Conservation (phyloP, 192 early-diverging fungal genomes). For the Powellomyces hirtus region DNA sequence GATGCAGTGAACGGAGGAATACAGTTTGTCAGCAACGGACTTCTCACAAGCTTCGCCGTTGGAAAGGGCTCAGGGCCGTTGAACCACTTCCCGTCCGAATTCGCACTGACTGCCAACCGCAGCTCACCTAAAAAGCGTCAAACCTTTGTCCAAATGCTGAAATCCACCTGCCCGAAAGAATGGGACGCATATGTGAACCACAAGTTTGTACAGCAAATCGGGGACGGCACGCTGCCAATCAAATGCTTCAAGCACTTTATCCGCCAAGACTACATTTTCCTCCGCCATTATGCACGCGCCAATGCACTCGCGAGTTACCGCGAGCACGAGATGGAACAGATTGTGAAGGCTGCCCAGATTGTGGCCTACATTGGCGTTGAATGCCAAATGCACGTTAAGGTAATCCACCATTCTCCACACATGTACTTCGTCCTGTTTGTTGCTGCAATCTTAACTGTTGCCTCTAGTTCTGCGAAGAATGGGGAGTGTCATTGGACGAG, state of each 20-base stretch:
- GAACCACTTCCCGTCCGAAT: slow-evolving; percentile 59
- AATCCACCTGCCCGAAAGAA: slow-evolving; percentile 47
- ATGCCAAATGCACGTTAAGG: slow-evolving; percentile 63
- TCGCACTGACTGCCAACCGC: background rate
- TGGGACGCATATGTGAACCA: slow-evolving; percentile 74
- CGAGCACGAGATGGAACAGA: slow-evolving; percentile 54
- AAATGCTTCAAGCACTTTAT: slow-evolving; percentile 75
- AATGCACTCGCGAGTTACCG: slow-evolving; percentile 77
- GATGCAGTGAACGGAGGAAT: slow-evolving; percentile 58
- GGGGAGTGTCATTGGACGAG: slow-evolving; percentile 70
- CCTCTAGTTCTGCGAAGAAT: slow-evolving; percentile 71
- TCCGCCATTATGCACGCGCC: slow-evolving; percentile 75
- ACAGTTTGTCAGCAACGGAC: slow-evolving; percentile 64
- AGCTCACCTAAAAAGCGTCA: background rate
- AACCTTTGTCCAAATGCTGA: slow-evolving; percentile 36
- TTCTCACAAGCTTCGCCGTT: slow-evolving; percentile 56
- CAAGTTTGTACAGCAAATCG: slow-evolving; percentile 72
- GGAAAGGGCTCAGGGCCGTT: slow-evolving; percentile 73
- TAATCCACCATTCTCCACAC: slow-evolving; percentile 22
- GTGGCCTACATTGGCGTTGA: slow-evolving; percentile 68
- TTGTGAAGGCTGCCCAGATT: slow-evolving; percentile 58
- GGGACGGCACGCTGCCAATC: slow-evolving; percentile 67
- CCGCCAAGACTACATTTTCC: slow-evolving; percentile 80
- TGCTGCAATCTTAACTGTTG: background rate
- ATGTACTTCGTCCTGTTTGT: background rate